phyloP scores from a whole-genome alignment of 495 filamentous ascomycete species.

The Podospora tetraspora region DNA sequence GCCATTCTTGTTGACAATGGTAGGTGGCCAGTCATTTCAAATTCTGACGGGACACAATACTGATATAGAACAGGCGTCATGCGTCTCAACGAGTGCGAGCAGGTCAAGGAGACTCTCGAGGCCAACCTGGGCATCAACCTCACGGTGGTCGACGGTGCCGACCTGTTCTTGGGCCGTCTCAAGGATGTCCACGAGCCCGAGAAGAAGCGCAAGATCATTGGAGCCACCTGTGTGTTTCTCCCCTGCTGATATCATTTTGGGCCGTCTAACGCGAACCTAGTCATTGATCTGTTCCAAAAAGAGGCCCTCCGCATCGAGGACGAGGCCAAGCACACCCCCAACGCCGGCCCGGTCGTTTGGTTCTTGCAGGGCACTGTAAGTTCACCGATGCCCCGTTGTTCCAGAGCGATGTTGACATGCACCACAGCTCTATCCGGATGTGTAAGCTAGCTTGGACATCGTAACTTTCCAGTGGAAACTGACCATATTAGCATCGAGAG shows the following conservation, averaged over 20 bases:
- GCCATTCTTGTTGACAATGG: slow-evolving; percentile 81
- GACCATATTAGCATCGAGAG: slow-evolving; percentile 11
- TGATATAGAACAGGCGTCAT: slow-evolving; percentile 54
- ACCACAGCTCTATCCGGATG: slow-evolving; percentile 26
- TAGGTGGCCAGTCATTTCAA: neutral
- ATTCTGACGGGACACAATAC: neutral
- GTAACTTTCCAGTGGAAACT: neutral
- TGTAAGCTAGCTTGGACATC: slow-evolving; percentile 25
- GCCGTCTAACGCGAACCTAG: slow-evolving; percentile 12
- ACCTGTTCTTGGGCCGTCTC: slow-evolving; percentile 67
- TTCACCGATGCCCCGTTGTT: neutral
- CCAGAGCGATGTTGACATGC: slow-evolving; percentile 6
- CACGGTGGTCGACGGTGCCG: slow-evolving; percentile 74
- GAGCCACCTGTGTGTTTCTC: slow-evolving; percentile 18
- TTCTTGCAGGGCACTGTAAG: slow-evolving; percentile 28
- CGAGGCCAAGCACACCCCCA: slow-evolving; percentile 54
- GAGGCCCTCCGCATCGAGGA: slow-evolving; percentile 71
- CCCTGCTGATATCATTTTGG: neutral
- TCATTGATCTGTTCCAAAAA: slow-evolving; percentile 86
- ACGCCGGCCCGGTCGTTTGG: slow-evolving; percentile 29
- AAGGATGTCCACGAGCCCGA: slow-evolving; percentile 79
- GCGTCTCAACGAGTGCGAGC: slow-evolving; percentile 75
- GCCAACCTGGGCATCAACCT: slow-evolving; percentile 83
- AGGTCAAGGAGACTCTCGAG: slow-evolving; percentile 69
- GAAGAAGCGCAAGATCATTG: slow-evolving; percentile 91